Base-by-base conservation (phyloP, 2,329 filamentous ascomycete genomes). In the Ilyonectria sp. region DNA sequence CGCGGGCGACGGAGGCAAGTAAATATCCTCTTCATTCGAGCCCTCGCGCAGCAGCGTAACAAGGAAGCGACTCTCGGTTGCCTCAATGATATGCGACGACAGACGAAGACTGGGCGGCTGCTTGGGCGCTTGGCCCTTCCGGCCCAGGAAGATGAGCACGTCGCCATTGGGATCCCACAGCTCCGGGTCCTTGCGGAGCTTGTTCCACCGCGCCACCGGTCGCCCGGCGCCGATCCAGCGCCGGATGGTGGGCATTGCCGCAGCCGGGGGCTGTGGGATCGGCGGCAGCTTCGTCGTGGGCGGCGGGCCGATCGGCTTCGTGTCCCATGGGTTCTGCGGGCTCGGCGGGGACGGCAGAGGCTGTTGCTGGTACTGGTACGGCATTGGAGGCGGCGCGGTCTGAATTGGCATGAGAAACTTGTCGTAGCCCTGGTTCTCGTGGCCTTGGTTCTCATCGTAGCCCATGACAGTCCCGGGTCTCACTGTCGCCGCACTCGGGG, bases 91-190 rank as follows among this genome's bases (percentile, higher is more conserved):
- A 65, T 88, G 86, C 3, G 89, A 90, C 0, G 86, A 88, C 9
- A 91, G 75, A 8, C 88, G 84, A 72, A 91, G 87, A 2, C 87
- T 89, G 0, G 84, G 83, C 2, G 83, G 79, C 4, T 82, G 82
- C 6, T 76, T 60, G 0, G 64, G 58, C n/a, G 64, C 75, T 65
- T 86, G 81, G 50, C 82, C 81, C 68, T 82, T 83, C 26, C 84
- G 82, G 0, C 85, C 83, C 6, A 90, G 83, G 74, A 85, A 90
- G 2, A 91, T 82, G 10, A 90, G 79, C 15, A 89, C 88, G 66
- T 91, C 89, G 23, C 89, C 89, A 63, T 88, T 87, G 0, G 85
- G 84, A 71, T 90, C 87, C 88, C 88, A 91, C 2, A 90, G 77
- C 70, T 90, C 88, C 1, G 87, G 86, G 55, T 90, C 88, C 74